Evolutionary conservation across 148 eudicot genomes (phyloP).

Genomic region (Chenopodium suecicum): DNA sequence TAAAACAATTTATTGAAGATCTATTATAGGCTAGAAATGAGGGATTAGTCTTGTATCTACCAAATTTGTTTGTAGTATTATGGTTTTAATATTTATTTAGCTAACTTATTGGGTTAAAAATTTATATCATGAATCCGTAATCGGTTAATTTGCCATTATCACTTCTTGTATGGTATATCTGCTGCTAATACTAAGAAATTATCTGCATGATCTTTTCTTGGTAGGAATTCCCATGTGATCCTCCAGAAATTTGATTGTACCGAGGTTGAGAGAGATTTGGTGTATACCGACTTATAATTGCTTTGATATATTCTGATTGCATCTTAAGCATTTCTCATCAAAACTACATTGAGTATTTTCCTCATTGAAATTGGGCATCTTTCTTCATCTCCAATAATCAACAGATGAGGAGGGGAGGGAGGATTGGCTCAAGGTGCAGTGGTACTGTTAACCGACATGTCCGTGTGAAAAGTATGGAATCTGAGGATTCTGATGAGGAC

Average conservation of each 20-base stretch:
- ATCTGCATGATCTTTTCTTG: not conserved
- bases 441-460: slow-evolving; percentile 36
- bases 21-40: slow-evolving; percentile 9
- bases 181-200: not conserved
- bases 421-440: slow-evolving; percentile 37
- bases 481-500: slow-evolving; percentile 96
- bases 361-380: slow-evolving; percentile 10
- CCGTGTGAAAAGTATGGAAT: slow-evolving; percentile 36
- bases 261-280: slow-evolving; percentile 9
- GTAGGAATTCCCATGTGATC: slow-evolving; percentile 12
- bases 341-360: not conserved
- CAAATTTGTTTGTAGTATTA: not conserved
- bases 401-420: slow-evolving; percentile 71
- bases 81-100: slow-evolving; percentile 5
- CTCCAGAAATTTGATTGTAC: slow-evolving; percentile 3
- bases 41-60: slow-evolving; percentile 5
- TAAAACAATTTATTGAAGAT: not conserved
- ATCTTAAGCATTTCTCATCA: not conserved
- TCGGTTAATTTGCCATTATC: not conserved
- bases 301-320: slow-evolving; percentile 22
- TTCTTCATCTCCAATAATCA: slow-evolving; percentile 17
- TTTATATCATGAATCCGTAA: slow-evolving; percentile 3
- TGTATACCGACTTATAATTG: slow-evolving; percentile 16
- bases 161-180: slow-evolving; percentile 6
- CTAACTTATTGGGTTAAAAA: slow-evolving; percentile 4